Evolutionary conservation across 2,329 filamentous ascomycete species (phyloP).

Genomic region (Fusarium sulawesiense): DNA sequence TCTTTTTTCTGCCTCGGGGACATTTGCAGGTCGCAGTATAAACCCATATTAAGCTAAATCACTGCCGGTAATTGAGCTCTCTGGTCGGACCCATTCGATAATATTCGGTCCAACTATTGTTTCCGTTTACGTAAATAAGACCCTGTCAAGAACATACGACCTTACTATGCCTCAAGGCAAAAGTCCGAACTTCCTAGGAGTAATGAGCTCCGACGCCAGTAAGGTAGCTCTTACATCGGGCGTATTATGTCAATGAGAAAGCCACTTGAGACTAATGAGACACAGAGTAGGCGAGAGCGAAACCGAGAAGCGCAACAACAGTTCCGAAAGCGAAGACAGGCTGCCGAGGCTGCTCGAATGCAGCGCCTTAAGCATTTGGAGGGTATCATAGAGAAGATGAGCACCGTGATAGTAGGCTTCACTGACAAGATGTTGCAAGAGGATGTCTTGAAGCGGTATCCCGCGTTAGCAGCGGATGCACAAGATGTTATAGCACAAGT

Average conservation of each 20-base stretch:
- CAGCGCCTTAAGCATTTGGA: slow-evolving; percentile 13
- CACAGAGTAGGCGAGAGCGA: slow-evolving; percentile 13
- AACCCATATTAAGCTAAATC: not conserved
- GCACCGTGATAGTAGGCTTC: slow-evolving; percentile 11
- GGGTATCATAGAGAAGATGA: slow-evolving; percentile 16
- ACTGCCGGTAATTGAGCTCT: not conserved
- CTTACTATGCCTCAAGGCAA: not conserved
- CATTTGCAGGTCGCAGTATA: not conserved
- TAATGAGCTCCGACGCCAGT: not conserved
- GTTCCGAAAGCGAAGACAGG: slow-evolving; percentile 18
- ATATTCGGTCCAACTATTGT: no score
- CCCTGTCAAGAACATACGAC: not conserved
- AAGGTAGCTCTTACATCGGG: not conserved
- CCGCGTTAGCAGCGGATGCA: not conserved
- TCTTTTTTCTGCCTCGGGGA: not conserved
- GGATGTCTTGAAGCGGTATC: slow-evolving; percentile 6
- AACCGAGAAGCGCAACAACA: slow-evolving; percentile 25
- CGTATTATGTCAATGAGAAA: not conserved
- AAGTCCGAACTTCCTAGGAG: not conserved
- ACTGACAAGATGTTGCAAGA: slow-evolving; percentile 15
- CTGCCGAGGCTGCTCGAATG: not conserved
- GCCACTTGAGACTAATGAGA: not conserved
- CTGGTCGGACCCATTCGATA: not conserved
- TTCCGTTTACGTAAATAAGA: not conserved
- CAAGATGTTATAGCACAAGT: slow-evolving; percentile 10